Evolutionary conservation across 495 filamentous ascomycete species (phyloP), one percentile per base, ranked within the genome.

Genomic region (Aspergillus incahuasiensis): DNA sequence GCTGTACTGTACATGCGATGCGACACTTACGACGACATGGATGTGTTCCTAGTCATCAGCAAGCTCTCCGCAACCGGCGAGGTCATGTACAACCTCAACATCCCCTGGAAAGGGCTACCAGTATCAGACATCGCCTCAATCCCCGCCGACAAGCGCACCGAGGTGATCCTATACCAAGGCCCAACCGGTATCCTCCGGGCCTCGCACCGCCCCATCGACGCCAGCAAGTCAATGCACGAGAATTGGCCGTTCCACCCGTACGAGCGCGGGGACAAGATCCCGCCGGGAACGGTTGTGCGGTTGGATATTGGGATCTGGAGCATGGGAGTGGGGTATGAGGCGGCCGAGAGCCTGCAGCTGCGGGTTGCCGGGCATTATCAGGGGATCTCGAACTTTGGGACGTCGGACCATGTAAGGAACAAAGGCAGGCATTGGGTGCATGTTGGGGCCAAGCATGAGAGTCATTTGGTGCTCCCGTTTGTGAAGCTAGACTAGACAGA

Each of bases 1-100:
- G 68, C 66, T 1, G 59, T 67, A 5, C 58, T 78, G 0, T 74
- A 69, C 55, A 71, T 78, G 68, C 71, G 65, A 16, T 74, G 67
- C 49, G 44, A 65, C 0, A 63, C 69, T 5, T 52, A 60, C 5
- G 66, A 77, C 35, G 74, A 79, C 46, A 60, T 77, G 48, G 63
- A 67, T 18, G 67, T 77, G 12, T 73, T 69, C 44, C 57, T 77
- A 7, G 54, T 64, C 5, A 35, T 76, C 1, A 68, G 71, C 1
- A 79, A 79, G 55, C 45, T 63, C 0, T 66, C 68, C 41, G 58
- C 54, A n/a, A 52, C 63, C 32, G 74, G 73, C 5, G 68, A 73
- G 35, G 6, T 62, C 1, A 45, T 76, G 11, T 43, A 64, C 28
- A 61, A 66, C 42, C 52, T 71, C 7, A 73, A 74, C 49, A 35